Percentiles rank a stretch among this genome's conserved stretches.
These are phyloP conservation scores for Lactarius akahatsu DNA, from an alignment of 768 basidiomycete species.

Conservation along the genomic window DNA sequence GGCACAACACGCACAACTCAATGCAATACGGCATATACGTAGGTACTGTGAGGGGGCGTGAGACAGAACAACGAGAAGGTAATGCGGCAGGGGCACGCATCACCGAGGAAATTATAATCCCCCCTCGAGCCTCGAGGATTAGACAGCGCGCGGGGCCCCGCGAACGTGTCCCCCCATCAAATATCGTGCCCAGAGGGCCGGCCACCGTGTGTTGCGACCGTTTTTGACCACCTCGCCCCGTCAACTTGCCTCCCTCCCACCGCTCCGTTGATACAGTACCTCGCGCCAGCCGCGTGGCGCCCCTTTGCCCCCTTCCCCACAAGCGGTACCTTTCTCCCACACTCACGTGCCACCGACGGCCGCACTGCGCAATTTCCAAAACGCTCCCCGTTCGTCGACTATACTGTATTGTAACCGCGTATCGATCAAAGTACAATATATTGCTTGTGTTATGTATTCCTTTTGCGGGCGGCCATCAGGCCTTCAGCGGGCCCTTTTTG, in stretches of 20 bases:
- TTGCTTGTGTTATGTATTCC: not conserved
- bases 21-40: slow-evolving; percentile 10
- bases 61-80: not conserved
- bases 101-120: not conserved
- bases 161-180: slow-evolving; percentile 21
- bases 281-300: slow-evolving; percentile 25
- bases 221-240: not conserved
- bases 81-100: slow-evolving; percentile 12
- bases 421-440: slow-evolving; percentile 1
- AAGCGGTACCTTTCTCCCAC: slow-evolving; percentile 19
- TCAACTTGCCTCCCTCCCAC: not conserved
- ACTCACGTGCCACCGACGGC: not conserved
- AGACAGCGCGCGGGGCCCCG: slow-evolving; percentile 22
- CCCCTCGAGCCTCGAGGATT: slow-evolving; percentile 25
- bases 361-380: slow-evolving; percentile 1
- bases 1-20: not conserved
- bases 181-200: slow-evolving; percentile 18
- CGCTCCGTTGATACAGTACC: not conserved
- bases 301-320: not conserved
- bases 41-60: not conserved
- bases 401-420: not conserved
- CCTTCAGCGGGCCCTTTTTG: not conserved
- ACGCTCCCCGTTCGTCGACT: not conserved
- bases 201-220: not conserved
- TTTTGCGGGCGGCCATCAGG: slow-evolving; percentile 1